Evolutionary conservation across 495 filamentous ascomycete genomes (phyloP).

Genomic region (Penicillium roqueforti): DNA sequence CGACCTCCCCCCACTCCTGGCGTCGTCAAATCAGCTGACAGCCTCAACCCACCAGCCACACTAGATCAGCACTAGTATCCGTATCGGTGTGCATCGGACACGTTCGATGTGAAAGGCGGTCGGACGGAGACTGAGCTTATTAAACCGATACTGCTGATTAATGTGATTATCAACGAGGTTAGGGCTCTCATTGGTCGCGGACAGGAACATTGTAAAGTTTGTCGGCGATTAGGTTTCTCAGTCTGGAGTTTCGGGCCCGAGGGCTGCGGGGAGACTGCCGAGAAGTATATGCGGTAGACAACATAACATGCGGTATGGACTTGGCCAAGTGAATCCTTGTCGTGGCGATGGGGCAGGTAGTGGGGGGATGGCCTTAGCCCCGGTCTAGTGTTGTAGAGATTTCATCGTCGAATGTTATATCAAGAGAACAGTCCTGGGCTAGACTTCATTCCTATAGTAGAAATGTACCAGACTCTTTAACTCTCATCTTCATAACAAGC

Average conservation of each 20-base stretch:
- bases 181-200: neutral
- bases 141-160: neutral
- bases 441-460: neutral
- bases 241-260: too few species aligned
- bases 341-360: neutral
- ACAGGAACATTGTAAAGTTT: neutral
- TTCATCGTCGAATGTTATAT: neutral
- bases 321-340: neutral
- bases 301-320: constrained; percentile 2
- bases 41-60: neutral
- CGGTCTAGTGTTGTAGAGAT: too few species aligned
- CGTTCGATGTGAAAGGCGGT: neutral
- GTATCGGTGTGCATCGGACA: neutral
- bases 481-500: too few species aligned
- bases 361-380: neutral
- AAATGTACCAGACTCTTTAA: too few species aligned
- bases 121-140: neutral
- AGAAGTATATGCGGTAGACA: neutral
- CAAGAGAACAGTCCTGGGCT: neutral
- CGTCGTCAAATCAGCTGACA: neutral
- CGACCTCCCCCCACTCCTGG: neutral
- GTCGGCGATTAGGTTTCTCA: neutral
- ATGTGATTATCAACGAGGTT: neutral
- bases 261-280: too few species aligned
- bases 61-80: constrained; percentile 5